A percentile compares a stretch with the other conserved stretches of the same genome.
phyloP scores from a whole-genome alignment of 768 basidiomycete species.

The Boletus bicolor region DNA sequence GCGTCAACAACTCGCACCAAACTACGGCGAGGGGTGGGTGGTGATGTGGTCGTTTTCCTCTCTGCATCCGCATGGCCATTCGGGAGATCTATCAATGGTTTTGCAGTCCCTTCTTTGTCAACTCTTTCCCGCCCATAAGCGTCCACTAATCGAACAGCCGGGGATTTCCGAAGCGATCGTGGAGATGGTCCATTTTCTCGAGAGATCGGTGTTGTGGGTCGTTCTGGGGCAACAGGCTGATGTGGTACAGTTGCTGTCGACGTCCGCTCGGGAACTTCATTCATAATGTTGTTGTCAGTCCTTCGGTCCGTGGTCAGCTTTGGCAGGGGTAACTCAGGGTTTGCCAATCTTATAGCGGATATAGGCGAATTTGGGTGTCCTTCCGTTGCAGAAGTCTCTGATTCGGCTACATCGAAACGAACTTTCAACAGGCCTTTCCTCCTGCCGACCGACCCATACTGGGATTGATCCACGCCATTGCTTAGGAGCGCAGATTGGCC shows the following conservation, averaged over 20 bases:
- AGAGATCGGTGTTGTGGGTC: conserved; percentile 21
- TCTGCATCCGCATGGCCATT: conserved; percentile 21
- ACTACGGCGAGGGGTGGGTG: conserved; percentile 32
- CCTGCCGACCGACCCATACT: conserved; percentile 33
- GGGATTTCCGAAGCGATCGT: conserved; percentile 44
- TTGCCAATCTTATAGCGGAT: conserved; percentile 25
- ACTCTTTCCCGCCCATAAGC: conserved; percentile 57
- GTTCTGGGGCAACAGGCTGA: conserved; percentile 23
- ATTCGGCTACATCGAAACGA: conserved; percentile 56
- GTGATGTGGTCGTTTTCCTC: conserved; percentile 10
- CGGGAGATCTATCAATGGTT: background rate
- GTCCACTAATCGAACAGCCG: conserved; percentile 64
- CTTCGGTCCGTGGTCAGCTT: background rate
- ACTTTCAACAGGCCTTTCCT: conserved; percentile 66
- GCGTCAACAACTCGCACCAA: conserved; percentile 63
- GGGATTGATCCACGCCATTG: conserved; percentile 25
- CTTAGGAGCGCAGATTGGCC: conserved; percentile 26
- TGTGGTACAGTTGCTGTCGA: conserved; percentile 1
- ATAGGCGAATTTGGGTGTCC: conserved; percentile 26
- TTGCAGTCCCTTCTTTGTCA: conserved; percentile 10
- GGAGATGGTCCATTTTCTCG: conserved; percentile 27
- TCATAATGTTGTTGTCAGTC: conserved; percentile 10
- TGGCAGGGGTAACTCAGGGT: conserved; percentile 19
- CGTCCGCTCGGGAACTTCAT: background rate
- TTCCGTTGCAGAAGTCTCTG: conserved; percentile 32